Percentiles rank a stretch among this genome's conserved stretches.
Evolutionary conservation across 805 yeast genomes (phyloP).

Genomic region (Wickerhamiella lipophila): DNA sequence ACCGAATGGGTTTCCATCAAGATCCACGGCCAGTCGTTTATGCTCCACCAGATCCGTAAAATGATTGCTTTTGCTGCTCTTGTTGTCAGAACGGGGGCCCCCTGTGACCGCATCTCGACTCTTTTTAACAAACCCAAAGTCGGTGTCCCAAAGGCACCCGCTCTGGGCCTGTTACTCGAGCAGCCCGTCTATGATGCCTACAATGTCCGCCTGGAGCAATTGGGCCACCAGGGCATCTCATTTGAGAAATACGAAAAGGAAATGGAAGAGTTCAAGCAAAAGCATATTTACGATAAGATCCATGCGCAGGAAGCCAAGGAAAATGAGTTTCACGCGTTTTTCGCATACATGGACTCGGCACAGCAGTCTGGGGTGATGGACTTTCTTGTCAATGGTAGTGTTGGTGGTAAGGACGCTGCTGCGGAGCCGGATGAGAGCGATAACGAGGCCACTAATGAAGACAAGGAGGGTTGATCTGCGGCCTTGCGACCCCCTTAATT

Average conservation of each 20-base stretch:
- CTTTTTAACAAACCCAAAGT: slow-evolving; percentile 64
- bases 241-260: slow-evolving; percentile 53
- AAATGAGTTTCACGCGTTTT: slow-evolving; percentile 80
- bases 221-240: slow-evolving; percentile 65
- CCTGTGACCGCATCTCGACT: slow-evolving; percentile 57
- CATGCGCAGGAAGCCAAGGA: slow-evolving; percentile 82
- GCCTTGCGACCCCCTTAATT: not conserved
- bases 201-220: slow-evolving; percentile 53
- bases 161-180: slow-evolving; percentile 79
- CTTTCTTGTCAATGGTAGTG: slow-evolving; percentile 31
- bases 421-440: slow-evolving; percentile 13
- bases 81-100: slow-evolving; percentile 75
- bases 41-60: slow-evolving; percentile 95
- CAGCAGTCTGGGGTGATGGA: slow-evolving; percentile 52
- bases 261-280: slow-evolving; percentile 78
- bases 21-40: slow-evolving; percentile 95
- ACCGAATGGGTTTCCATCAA: slow-evolving; percentile 95
- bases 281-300: slow-evolving; percentile 81
- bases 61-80: slow-evolving; percentile 94
- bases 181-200: slow-evolving; percentile 84
- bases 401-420: not conserved
- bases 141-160: slow-evolving; percentile 95
- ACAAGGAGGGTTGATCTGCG: slow-evolving; percentile 21
- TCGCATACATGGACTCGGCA: slow-evolving; percentile 77
- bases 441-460: slow-evolving; percentile 28